Percentiles rank a stretch among this genome's conserved stretches.
Evolutionary conservation across 2,329 filamentous ascomycete species (phyloP).

Genomic region (Hypocrella siamensis): DNA sequence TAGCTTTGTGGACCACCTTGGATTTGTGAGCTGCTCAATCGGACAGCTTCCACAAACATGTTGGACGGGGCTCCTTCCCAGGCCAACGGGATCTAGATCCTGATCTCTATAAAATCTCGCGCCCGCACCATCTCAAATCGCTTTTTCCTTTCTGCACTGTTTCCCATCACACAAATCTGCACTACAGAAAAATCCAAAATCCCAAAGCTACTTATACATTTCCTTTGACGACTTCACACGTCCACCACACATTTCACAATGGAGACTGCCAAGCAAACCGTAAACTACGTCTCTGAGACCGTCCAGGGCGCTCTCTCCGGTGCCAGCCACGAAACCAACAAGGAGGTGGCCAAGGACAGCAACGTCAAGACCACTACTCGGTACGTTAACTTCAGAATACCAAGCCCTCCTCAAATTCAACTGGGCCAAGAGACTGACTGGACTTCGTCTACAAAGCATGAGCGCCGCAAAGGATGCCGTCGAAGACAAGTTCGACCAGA

Average conservation of each 20-base stretch:
- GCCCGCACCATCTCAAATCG: not conserved
- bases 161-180: constrained; percentile 3
- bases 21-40: not conserved
- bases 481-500: constrained; percentile 30
- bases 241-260: constrained; percentile 20
- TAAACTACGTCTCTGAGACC: constrained; percentile 54
- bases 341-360: constrained; percentile 48
- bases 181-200: not conserved
- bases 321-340: constrained; percentile 56
- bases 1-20: not conserved
- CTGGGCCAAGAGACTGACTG: no score
- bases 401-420: no score
- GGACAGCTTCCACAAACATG: no score
- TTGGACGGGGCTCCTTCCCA: no score
- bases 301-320: constrained; percentile 40
- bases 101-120: constrained; percentile 1
- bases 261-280: constrained; percentile 42
- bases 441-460: constrained; percentile 13
- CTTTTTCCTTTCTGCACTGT: constrained; percentile 5
- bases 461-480: constrained; percentile 32
- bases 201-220: constrained; percentile 2
- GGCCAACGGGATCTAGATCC: not conserved
- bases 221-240: constrained; percentile 4
- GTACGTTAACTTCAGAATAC: constrained; percentile 20
- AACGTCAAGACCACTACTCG: constrained; percentile 38